Evolutionary conservation across 768 basidiomycete species (phyloP), one percentile per base, ranked within the genome.

Genomic region (Auricularia heimuer): DNA sequence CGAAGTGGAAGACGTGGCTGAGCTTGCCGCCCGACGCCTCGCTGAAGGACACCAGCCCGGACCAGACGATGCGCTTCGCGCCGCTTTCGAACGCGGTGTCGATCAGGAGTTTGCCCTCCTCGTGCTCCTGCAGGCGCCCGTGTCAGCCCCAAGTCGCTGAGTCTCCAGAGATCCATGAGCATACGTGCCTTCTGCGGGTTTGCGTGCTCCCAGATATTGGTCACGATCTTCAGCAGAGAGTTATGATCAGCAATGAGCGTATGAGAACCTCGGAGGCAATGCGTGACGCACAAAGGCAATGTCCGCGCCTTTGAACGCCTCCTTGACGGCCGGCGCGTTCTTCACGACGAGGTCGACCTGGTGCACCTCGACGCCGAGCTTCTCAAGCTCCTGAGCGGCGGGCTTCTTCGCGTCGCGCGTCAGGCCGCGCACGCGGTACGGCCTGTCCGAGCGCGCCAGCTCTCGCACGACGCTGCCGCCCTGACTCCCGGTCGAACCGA

Each of bases 321-420:
- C 56, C 24, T 35, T 29, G 34, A 60, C 56, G 24, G 56, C 56
- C 16, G 4, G 29, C 34, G 56, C 56, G 56, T 60, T 60, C 56
- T 60, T 29, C 24, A 35, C 56, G 29, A 35, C 56, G 34, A 60
- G 29, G 29, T 60, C 14, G 37, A 66, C 68, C 66, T 71, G 66
- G 3, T 70, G 67, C 8, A 75, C 67, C 60, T 71, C 66, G 18
- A 62, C 70, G 10, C 75, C 73, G 3, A 66, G 68, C 2, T 65
- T 51, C 21, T 70, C 68, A 18, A 76, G 69, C 29, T 36, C 68
- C 35, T 51, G 3, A 3, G 56, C 56, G 7, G 56, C 56, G 56
- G 56, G 56, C 24, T 60, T 60, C 16, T 8, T 60, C 24, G 56
- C 29, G 24, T 60, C 56, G 56, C 56, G 56, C 6, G 56, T 60